Conservation (phyloP, 2,329 filamentous ascomycete genomes). For the Ophiostoma fasciatum region DNA sequence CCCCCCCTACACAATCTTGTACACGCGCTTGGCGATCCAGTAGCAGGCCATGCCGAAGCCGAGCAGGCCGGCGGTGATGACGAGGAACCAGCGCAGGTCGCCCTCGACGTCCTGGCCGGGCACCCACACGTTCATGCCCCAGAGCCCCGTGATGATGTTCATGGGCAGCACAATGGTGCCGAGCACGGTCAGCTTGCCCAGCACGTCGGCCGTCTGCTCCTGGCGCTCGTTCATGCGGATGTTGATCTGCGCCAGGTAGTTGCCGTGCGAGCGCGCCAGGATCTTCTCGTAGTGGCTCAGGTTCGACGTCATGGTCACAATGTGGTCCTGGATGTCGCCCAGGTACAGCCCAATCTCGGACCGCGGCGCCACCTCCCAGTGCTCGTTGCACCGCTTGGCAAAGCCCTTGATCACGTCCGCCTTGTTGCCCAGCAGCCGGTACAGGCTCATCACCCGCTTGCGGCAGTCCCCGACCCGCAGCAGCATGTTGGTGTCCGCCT, state of each 20-base stretch:
- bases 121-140: constrained; percentile 98
- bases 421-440: constrained; percentile 86
- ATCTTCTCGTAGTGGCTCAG: constrained; percentile 93
- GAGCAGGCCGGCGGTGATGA: constrained; percentile 58
- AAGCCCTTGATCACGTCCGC: constrained; percentile 99
- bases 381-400: constrained; percentile 93
- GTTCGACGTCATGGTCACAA: constrained; percentile 97
- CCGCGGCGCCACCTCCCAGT: constrained; percentile 89
- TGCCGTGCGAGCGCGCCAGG: constrained; percentile 78
- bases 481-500: constrained; percentile 48
- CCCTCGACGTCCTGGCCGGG: constrained; percentile 75
- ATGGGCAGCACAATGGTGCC: constrained; percentile 95
- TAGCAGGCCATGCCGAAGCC: constrained; percentile 70
- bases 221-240: constrained; percentile 97
- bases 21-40: constrained; percentile 68
- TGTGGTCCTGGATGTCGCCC: constrained; percentile 97
- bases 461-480: constrained; percentile 83
- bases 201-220: constrained; percentile 86
- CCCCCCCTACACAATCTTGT: constrained; percentile 50
- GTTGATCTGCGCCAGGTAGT: constrained; percentile 98
- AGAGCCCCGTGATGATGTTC: constrained; percentile 97
- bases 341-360: constrained; percentile 96
- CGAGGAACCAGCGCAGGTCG: constrained; percentile 61
- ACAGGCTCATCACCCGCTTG: constrained; percentile 95
- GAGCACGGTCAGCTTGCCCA: constrained; percentile 87